Evolutionary conservation across 2,329 filamentous ascomycete species (phyloP).

Genomic region (Calonectria hawksworthii): DNA sequence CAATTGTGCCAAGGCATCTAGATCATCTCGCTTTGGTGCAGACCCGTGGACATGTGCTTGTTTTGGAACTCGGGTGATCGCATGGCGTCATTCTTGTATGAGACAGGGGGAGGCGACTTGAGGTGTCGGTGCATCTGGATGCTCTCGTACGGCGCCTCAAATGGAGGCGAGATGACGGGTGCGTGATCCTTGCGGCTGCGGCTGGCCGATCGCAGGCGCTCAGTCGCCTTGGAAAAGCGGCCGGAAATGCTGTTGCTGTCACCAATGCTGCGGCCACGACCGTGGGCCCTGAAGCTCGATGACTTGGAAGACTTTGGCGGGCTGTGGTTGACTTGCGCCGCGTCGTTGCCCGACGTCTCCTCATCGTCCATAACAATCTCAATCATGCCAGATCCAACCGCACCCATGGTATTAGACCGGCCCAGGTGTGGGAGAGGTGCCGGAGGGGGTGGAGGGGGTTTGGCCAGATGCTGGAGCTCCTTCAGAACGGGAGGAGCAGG

Average conservation of each 20-base stretch:
- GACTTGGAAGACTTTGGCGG: conserved; percentile 58
- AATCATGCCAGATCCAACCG: conserved; percentile 68
- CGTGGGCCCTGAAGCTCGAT: conserved; percentile 58
- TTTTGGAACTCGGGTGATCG: conserved; percentile 52
- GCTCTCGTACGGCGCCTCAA: conserved; percentile 59
- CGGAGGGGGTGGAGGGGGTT: conserved; percentile 73
- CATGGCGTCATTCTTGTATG: conserved; percentile 54
- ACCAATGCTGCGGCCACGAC: conserved; percentile 68
- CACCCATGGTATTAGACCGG: conserved; percentile 59
- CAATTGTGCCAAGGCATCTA: conserved; percentile 47
- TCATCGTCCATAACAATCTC: conserved; percentile 78
- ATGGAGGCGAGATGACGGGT: conserved; percentile 44
- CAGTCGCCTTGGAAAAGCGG: conserved; percentile 70
- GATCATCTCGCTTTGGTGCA: conserved; percentile 70
- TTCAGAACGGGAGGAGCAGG: conserved; percentile 70
- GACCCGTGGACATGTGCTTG: conserved; percentile 63
- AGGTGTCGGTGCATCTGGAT: conserved; percentile 49
- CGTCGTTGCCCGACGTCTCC: conserved; percentile 50
- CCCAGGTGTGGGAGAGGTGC: conserved; percentile 65
- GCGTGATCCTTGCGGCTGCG: conserved; percentile 63
- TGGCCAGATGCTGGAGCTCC: conserved; percentile 74
- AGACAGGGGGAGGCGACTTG: conserved; percentile 53
- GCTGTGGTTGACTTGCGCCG: conserved; percentile 45
- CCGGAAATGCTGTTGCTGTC: conserved; percentile 64
- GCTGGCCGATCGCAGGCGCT: conserved; percentile 72